These are phyloP conservation scores for Cladosporium halotolerans DNA, from an alignment of 2,329 filamentous ascomycete genomes.

Conservation along the genomic window DNA sequence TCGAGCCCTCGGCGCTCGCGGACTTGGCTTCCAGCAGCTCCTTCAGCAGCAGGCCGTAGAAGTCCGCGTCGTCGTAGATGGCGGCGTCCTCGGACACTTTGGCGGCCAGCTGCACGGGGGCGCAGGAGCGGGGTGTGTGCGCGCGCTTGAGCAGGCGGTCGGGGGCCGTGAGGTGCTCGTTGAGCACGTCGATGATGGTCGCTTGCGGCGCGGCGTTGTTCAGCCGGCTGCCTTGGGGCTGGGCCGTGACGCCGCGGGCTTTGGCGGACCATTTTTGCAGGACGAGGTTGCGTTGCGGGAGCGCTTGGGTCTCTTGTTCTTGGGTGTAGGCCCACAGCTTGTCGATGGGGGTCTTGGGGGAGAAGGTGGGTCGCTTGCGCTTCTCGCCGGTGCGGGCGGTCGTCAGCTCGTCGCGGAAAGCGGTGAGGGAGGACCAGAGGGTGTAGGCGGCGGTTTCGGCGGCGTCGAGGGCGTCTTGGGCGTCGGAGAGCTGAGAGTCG, in stretches of 20 bases:
- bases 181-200: conserved; percentile 60
- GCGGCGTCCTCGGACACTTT: conserved; percentile 45
- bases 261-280: conserved; percentile 90
- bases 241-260: conserved; percentile 56
- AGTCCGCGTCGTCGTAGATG: conserved; percentile 90
- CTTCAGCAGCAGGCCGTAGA: conserved; percentile 89
- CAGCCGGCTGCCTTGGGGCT: conserved; percentile 54
- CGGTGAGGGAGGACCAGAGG: conserved; percentile 74
- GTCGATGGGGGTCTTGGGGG: conserved; percentile 52
- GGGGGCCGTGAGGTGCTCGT: conserved; percentile 59
- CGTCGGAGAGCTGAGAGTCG: conserved; percentile 22
- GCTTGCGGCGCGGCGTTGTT: conserved; percentile 55
- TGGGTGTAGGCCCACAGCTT: conserved; percentile 69
- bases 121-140: conserved; percentile 67
- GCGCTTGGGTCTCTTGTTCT: conserved; percentile 54
- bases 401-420: conserved; percentile 57
- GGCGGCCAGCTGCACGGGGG: conserved; percentile 54
- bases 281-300: conserved; percentile 59
- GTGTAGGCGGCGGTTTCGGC: conserved; percentile 81
- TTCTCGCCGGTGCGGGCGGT: conserved; percentile 53
- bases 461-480: conserved; percentile 53
- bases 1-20: conserved; percentile 45
- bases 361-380: conserved; percentile 47
- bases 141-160: conserved; percentile 65
- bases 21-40: conserved; percentile 87